These are phyloP conservation scores for Berkeleyomyces rouxiae DNA, from an alignment of 2,329 filamentous ascomycete species.

Conservation along the genomic window DNA sequence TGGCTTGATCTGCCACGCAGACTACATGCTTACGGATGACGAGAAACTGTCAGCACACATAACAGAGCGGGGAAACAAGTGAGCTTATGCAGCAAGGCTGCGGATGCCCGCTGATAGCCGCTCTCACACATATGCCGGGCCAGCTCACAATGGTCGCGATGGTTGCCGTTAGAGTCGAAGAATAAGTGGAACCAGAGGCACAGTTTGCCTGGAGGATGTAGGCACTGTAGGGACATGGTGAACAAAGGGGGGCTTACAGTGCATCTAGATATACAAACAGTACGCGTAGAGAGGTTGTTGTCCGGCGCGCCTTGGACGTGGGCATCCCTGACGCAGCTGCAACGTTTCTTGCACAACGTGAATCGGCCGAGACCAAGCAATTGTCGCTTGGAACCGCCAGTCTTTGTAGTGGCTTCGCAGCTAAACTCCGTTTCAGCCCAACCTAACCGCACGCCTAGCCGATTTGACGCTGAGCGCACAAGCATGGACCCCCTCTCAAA, in stretches of 20 bases:
- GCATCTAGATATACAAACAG: not conserved
- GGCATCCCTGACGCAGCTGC: not conserved
- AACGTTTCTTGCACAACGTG: not conserved
- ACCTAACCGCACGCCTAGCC: no score
- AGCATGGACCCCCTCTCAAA: constrained; percentile 10
- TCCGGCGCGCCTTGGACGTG: not conserved
- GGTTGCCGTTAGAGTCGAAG: not conserved
- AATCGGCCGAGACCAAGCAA: not conserved
- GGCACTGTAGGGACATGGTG: not conserved
- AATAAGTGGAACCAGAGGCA: not conserved
- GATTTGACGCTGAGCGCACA: not conserved
- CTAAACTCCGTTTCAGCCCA: no score
- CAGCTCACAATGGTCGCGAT: not conserved
- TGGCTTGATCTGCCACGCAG: no score
- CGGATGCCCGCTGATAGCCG: no score
- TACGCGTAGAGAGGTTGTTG: constrained; percentile 2
- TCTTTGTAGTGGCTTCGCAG: no score
- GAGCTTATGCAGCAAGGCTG: no score
- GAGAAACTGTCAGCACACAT: no score
- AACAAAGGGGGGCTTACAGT: not conserved
- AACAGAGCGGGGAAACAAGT: no score
- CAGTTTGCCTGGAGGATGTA: not conserved
- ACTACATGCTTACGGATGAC: no score
- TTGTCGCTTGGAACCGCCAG: no score
- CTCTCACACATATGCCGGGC: no score